Conservation (phyloP, 2,329 filamentous ascomycete species). For the Neospermospora avenae region DNA sequence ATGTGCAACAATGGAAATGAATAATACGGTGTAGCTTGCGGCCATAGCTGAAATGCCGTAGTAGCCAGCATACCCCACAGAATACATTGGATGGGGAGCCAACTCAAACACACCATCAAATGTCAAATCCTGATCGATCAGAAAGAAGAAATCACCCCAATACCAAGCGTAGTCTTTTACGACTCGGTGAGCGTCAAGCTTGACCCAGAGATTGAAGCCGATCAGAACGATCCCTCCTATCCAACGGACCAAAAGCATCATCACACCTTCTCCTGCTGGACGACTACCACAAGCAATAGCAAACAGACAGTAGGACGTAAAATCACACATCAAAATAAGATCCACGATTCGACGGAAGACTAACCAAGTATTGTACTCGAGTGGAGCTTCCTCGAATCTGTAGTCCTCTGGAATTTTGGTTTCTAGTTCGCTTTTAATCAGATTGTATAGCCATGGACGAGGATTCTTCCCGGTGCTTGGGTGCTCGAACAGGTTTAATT, state of each 20-base stretch:
- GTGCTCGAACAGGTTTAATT: conserved; percentile 81
- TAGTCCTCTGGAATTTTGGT: conserved; percentile 94
- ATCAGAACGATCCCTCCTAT: conserved; percentile 72
- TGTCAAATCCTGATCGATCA: conserved; percentile 95
- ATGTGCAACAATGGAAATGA: conserved; percentile 94
- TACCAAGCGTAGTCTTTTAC: conserved; percentile 99
- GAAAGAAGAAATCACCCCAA: conserved; percentile 99
- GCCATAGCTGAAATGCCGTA: conserved; percentile 98
- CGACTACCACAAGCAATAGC: conserved; percentile 80
- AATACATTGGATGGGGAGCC: conserved; percentile 98
- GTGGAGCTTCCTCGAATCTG: conserved; percentile 83
- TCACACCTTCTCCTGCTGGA: conserved; percentile 66
- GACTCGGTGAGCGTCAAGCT: conserved; percentile 93
- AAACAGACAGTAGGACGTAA: conserved; percentile 94
- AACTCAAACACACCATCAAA: conserved; percentile 99
- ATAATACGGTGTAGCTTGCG: conserved; percentile 93
- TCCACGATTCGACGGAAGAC: conserved; percentile 94
- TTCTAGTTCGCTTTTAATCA: conserved; percentile 87
- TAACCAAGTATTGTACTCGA: conserved; percentile 99
- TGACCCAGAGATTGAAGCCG: conserved; percentile 97
- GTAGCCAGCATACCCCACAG: conserved; percentile 94
- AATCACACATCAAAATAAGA: conserved; percentile 98
- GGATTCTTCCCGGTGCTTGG: conserved; percentile 79
- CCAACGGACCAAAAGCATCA: conserved; percentile 76
- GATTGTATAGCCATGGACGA: conserved; percentile 74